Conservation (phyloP, 2,329 filamentous ascomycete species). For the Colletotrichum sp. region DNA sequence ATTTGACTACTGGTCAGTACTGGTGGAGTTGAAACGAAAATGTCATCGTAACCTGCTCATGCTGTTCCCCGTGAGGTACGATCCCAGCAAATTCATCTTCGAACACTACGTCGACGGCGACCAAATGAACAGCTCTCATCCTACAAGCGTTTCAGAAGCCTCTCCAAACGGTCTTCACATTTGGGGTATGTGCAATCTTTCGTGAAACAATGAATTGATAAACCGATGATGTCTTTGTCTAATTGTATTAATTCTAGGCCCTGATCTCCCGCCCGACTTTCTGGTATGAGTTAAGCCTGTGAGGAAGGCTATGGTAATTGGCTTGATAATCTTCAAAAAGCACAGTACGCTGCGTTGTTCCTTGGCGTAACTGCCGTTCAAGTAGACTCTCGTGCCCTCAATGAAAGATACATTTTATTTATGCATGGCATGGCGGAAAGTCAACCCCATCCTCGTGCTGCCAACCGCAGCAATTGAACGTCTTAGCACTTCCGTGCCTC, state of each 20-base stretch:
- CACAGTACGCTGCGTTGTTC: neutral
- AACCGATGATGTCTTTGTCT: neutral
- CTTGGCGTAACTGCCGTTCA: neutral
- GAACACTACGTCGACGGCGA: constrained; percentile 78
- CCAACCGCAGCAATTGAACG: too few species aligned
- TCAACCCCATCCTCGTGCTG: too few species aligned
- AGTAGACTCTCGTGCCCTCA: neutral
- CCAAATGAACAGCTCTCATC: constrained; percentile 60
- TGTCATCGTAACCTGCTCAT: neutral
- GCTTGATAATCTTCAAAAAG: neutral
- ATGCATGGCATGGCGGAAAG: too few species aligned
- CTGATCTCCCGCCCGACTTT: neutral
- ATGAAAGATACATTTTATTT: neutral
- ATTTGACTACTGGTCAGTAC: constrained; percentile 48
- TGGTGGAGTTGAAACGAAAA: neutral
- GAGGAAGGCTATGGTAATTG: neutral
- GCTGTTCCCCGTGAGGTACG: constrained; percentile 50
- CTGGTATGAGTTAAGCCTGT: neutral
- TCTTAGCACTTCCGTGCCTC: too few species aligned
- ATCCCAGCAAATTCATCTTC: constrained; percentile 66
- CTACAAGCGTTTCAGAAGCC: constrained; percentile 45
- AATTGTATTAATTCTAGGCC: neutral
- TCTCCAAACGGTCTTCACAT: constrained; percentile 48
- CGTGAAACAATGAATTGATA: neutral
- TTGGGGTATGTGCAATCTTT: constrained; percentile 40